These are phyloP conservation scores for Jackrogersella multiformis DNA, from an alignment of 495 filamentous ascomycete species.

Conservation along the genomic window DNA sequence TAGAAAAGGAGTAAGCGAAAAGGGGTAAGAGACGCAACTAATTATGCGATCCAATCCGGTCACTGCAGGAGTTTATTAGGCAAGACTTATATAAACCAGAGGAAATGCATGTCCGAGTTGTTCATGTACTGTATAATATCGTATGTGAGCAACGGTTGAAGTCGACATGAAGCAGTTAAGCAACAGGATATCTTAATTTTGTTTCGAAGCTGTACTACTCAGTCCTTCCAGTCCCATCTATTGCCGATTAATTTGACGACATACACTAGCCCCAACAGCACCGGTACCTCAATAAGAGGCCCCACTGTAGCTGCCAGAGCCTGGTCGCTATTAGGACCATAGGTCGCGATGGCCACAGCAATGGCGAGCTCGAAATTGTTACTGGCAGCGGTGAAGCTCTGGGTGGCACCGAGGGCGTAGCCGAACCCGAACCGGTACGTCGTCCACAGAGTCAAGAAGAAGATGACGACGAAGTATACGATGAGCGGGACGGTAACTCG, in stretches of 20 bases:
- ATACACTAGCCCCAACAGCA: slow-evolving; percentile 83
- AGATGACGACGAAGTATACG: slow-evolving; percentile 81
- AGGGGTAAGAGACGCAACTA: too few species aligned
- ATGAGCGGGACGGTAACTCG: slow-evolving; percentile 82
- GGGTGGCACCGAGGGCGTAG: slow-evolving; percentile 76
- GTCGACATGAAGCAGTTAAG: too few species aligned
- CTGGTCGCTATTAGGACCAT: slow-evolving; percentile 81
- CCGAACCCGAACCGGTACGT: slow-evolving; percentile 72
- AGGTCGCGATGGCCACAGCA: slow-evolving; percentile 87
- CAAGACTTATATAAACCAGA: too few species aligned
- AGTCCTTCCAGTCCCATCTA: slow-evolving; percentile 67
- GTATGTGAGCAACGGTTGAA: too few species aligned
- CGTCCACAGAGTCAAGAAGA: slow-evolving; percentile 70
- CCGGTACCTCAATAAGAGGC: slow-evolving; percentile 91
- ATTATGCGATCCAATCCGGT: too few species aligned
- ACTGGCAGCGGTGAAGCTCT: slow-evolving; percentile 93
- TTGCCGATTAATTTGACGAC: slow-evolving; percentile 68
- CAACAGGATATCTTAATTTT: too few species aligned
- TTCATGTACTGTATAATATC: background rate
- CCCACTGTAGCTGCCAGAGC: slow-evolving; percentile 91
- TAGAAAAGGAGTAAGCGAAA: too few species aligned
- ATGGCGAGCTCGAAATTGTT: slow-evolving; percentile 97
- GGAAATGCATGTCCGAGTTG: too few species aligned
- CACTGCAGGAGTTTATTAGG: too few species aligned
- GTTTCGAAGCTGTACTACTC: background rate